Conservation (phyloP, 495 filamentous ascomycete genomes). For the Neurospora pannonica region DNA sequence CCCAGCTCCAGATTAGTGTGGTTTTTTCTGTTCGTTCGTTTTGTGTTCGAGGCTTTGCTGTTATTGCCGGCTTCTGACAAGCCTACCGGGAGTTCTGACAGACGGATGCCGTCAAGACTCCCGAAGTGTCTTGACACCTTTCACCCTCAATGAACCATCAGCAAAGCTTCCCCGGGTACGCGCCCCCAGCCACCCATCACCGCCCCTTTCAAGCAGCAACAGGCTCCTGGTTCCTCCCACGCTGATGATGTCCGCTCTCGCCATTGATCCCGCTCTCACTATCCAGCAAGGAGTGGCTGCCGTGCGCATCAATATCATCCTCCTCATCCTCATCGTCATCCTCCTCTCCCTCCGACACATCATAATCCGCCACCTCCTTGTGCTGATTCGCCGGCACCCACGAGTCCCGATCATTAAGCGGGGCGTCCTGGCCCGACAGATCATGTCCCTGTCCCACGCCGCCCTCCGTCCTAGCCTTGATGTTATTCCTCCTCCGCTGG, state of each 20-base stretch:
- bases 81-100: too few relatives aligned
- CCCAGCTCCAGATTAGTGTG: not conserved
- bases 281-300: slow-evolving; percentile 30
- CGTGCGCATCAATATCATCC: slow-evolving; percentile 36
- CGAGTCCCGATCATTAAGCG: slow-evolving; percentile 74
- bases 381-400: slow-evolving; percentile 85
- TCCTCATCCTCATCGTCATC: slow-evolving; percentile 45
- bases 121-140: too few relatives aligned
- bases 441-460: slow-evolving; percentile 44
- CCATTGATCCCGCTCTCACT: slow-evolving; percentile 36
- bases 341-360: slow-evolving; percentile 51
- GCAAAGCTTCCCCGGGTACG: too few relatives aligned
- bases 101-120: too few relatives aligned
- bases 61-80: not conserved
- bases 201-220: slow-evolving; percentile 15
- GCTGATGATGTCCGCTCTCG: slow-evolving; percentile 19
- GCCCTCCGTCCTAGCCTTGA: slow-evolving; percentile 50
- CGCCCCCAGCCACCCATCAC: not conserved
- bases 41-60: not conserved
- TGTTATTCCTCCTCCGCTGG: slow-evolving; percentile 65
- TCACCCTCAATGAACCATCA: too few relatives aligned
- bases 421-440: slow-evolving; percentile 74
- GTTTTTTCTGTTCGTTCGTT: not conserved
- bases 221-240: slow-evolving; percentile 32
- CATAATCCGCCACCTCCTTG: slow-evolving; percentile 43